Base-by-base conservation (phyloP, 192 early-diverging fungal species). In the Jimgerdemannia lactiflua region DNA sequence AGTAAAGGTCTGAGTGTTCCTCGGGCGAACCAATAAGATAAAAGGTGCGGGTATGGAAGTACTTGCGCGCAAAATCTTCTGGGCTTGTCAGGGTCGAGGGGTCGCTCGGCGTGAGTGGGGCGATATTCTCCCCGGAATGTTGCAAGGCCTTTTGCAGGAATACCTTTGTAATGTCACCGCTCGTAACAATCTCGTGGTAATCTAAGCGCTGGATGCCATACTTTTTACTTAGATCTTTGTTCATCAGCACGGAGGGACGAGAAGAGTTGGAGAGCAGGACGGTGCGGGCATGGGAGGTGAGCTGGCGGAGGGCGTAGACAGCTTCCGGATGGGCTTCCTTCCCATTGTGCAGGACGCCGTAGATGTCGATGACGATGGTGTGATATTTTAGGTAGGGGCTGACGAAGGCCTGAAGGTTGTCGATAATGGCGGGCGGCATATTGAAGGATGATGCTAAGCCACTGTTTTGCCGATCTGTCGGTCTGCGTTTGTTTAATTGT, bases 281-380 rank as follows among this genome's bases (percentile, higher is more conserved):
- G 42, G 73, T 69, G 19, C 71, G 42, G 4, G 64, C 59, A 4
- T 42, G 64, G 17, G 20, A 20, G 41, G 49, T 40, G 3, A 77
- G 72, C 3, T 19, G 3, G 40, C 65, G 49, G 19, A 80, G 43
- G 6, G 79, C 42, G 3, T 41, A 11, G 43, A 74, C 64, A 6
- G 79, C 49, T 67, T 66, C 76, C 49, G 72, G 72, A 43, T 80
- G 77, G 1, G 79, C 14, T 43, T 76, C 20, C 4, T 65, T 64
- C 4, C 79, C 79, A 18, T 80, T 66, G 67, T 80, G 79, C 39
- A 80, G 42, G 54, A 80, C 79, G 19, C 79, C 79, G 42, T 74
- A 80, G 17, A 80, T 80, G 64, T 80, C 79, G 67, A 66, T 67
- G 18, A 75, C 79, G 14, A 80, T 63, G 42, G 72, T 77, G 39